Percentiles rank a stretch among this genome's conserved stretches.
Evolutionary conservation across 2,329 filamentous ascomycete genomes (phyloP).

Genomic region (Gyromitra esculenta): DNA sequence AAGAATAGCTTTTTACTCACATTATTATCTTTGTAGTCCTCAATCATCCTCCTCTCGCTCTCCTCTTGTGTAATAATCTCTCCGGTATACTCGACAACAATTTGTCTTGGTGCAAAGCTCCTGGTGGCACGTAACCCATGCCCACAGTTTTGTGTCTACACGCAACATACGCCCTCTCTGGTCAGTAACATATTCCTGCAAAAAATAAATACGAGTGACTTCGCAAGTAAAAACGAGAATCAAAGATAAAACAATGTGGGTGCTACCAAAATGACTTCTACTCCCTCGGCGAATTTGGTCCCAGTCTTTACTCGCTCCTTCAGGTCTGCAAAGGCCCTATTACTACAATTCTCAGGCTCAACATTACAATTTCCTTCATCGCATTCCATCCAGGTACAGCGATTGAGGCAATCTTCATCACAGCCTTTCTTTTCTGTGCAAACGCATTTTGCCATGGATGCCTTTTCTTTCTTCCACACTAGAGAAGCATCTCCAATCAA

Average conservation of each 20-base stretch:
- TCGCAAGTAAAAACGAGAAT: constrained; percentile 2
- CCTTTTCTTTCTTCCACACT: constrained; percentile 81
- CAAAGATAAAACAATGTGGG: constrained; percentile 26
- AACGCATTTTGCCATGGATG: constrained; percentile 79
- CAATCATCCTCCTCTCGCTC: constrained; percentile 91
- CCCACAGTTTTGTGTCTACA: constrained; percentile 80
- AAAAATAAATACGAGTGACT: constrained; percentile 21
- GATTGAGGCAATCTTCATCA: constrained; percentile 89
- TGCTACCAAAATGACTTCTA: constrained; percentile 78
- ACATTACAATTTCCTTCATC: constrained; percentile 88
- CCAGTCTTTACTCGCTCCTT: constrained; percentile 78
- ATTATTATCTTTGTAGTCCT: constrained; percentile 91
- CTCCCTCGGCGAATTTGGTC: constrained; percentile 88
- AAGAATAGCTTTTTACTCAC: constrained; percentile 65
- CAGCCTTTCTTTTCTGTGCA: constrained; percentile 82
- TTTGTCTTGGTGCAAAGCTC: constrained; percentile 85
- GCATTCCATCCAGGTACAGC: constrained; percentile 97
- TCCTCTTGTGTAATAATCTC: constrained; percentile 97
- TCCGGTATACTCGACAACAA: constrained; percentile 98
- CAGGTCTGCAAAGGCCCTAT: constrained; percentile 86
- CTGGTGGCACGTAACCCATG: constrained; percentile 92
- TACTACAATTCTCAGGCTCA: constrained; percentile 77
- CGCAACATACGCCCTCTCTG: constrained; percentile 25
- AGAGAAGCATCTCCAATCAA: constrained; percentile 85
- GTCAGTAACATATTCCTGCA: constrained; percentile 35